phyloP scores from a whole-genome alignment of 2,329 filamentous ascomycete genomes.

The Madurella mycetomatis region DNA sequence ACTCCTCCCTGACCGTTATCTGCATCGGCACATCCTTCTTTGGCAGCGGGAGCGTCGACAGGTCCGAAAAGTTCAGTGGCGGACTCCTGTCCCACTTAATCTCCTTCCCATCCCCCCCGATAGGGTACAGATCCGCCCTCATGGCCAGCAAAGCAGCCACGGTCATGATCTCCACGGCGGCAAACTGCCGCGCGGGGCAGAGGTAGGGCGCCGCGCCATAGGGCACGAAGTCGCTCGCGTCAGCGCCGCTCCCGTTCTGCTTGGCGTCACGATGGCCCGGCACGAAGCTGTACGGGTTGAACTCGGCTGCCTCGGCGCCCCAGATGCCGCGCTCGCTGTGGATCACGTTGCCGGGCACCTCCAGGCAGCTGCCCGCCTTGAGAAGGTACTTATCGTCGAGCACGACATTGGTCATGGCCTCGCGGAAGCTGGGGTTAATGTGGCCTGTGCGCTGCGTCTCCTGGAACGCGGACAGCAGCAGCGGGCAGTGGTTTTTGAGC shows the following conservation, averaged over 20 bases:
- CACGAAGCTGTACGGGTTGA: slow-evolving; percentile 25
- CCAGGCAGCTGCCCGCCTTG: slow-evolving; percentile 32
- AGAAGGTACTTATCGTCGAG: slow-evolving; percentile 34
- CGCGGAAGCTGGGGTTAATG: slow-evolving; percentile 28
- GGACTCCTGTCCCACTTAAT: not conserved
- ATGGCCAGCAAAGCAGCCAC: not conserved
- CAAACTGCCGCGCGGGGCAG: slow-evolving; percentile 30
- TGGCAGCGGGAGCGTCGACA: not conserved
- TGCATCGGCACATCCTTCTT: not conserved
- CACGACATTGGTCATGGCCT: slow-evolving; percentile 32
- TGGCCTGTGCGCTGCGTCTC: slow-evolving; percentile 33
- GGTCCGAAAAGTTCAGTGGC: not conserved
- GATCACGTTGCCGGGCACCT: slow-evolving; percentile 32
- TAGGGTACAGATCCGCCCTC: not conserved
- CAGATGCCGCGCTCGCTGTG: slow-evolving; percentile 26
- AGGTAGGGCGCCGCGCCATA: slow-evolving; percentile 31
- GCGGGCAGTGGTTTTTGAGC: slow-evolving; percentile 32
- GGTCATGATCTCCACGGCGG: slow-evolving; percentile 25
- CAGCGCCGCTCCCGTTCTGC: not conserved
- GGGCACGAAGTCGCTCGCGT: slow-evolving; percentile 16
- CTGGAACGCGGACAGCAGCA: slow-evolving; percentile 34
- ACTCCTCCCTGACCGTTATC: not conserved
- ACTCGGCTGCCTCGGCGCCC: slow-evolving; percentile 26
- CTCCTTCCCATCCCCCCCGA: too few relatives aligned
- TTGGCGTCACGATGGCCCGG: not conserved